phyloP scores from a whole-genome alignment of 1,284 basidiomycete species.

The Vanrija sp. region DNA sequence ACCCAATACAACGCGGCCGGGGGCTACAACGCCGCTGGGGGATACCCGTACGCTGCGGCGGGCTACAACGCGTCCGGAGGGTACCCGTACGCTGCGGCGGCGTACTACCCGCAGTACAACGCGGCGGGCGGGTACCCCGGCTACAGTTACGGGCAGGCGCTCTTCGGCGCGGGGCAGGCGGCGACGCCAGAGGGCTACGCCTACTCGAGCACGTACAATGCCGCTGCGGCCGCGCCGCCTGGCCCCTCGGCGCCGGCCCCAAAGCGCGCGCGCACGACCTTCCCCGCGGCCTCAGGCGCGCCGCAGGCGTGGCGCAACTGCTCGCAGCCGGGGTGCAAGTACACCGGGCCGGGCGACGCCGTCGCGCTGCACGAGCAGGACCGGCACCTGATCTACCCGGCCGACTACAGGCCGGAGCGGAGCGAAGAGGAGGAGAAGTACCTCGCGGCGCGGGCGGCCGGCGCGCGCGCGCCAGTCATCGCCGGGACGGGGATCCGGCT shows the following conservation, averaged over 20 bases:
- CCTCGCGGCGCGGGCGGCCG: conserved; percentile 59
- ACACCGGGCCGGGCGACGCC: conserved; percentile 66
- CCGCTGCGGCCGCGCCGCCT: conserved; percentile 1
- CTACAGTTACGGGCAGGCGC: background rate
- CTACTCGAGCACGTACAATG: conserved; percentile 55
- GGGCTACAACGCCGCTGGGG: conserved; percentile 1
- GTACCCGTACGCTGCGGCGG: background rate
- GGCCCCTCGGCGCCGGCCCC: too few relatives aligned
- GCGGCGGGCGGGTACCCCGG: background rate
- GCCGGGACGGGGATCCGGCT: conserved; percentile 73
- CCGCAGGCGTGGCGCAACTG: conserved; percentile 53
- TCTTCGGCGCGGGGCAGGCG: conserved; percentile 31
- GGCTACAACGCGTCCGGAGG: conserved; percentile 5
- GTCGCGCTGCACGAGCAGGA: conserved; percentile 86
- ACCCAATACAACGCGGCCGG: background rate
- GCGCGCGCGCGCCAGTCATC: conserved; percentile 56
- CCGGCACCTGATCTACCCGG: conserved; percentile 75
- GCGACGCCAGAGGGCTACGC: conserved; percentile 58
- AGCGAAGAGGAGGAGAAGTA: conserved; percentile 61
- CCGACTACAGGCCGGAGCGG: conserved; percentile 43
- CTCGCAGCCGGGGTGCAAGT: conserved; percentile 64
- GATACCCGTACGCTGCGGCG: background rate
- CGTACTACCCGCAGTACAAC: background rate
- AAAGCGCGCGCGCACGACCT: too few relatives aligned
- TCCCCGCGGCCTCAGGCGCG: too few relatives aligned